Base-by-base conservation (phyloP, 169 alveolate species). In the Babesia sp. region DNA sequence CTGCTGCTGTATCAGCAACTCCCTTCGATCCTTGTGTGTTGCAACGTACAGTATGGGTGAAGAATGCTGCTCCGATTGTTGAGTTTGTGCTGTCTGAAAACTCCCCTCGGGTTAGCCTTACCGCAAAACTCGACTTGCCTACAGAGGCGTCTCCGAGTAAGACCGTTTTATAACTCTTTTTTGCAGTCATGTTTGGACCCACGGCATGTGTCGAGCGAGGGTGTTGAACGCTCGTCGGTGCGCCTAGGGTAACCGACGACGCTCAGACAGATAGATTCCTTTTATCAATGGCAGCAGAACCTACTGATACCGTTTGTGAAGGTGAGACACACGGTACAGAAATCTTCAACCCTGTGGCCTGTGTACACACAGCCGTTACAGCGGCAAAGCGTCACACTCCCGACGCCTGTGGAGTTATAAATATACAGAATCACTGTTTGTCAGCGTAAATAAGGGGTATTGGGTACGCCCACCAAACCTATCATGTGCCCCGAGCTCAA, bases 61-160 rank as follows among this genome's bases (percentile, higher is more conserved):
- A 76, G 74, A 93, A 94, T 55, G 93, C 93, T 34, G 96, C 97
- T 18, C 96, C 97, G 46, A 92, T 91, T 50, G 97, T 94, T 31
- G 97, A 91, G 76, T 91, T 75, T 44, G 96, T 90, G 66, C 87
- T 92, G 60, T 93, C 97, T 51, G 92, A 91, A 71, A 92, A 94
- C 24, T 91, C 93, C 58, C 94, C 97, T 55, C 92, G 86, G 51
- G 94, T 93, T 75, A 94, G 91, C 29, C 97, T 72, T 61, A 93
- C 91, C 56, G 93, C 95, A 37, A 94, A 85, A 69, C 97, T 92
- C 26, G 97, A 90, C 72, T 94, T 94, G 28, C 98, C 98, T 29
- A 94, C 98, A 41, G 94, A 90, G 59, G 94, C 86, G 76, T 94
- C 96, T 46, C 98, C 98, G 69, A 94, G 83, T 63, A 94, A 74